Percentiles rank a stretch among this genome's conserved stretches.
Evolutionary conservation across 768 basidiomycete species (phyloP).

Genomic region (Boletus vinaceobasis): DNA sequence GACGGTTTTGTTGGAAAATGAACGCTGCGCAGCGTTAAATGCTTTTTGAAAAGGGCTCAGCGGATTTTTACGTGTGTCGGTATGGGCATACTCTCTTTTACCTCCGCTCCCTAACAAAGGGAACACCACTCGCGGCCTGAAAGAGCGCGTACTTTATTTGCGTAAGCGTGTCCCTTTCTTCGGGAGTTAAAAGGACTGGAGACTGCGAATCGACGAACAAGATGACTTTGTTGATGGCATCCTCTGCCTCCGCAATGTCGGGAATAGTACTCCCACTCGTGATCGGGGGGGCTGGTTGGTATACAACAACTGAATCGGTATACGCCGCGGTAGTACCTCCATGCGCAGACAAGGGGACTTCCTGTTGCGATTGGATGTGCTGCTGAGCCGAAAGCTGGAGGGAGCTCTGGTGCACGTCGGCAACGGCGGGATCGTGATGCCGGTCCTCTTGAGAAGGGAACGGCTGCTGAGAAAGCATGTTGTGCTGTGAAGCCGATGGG

Average conservation of each 20-base stretch:
- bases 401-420: constrained; percentile 26
- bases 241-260: constrained; percentile 49
- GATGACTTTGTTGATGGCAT: constrained; percentile 53
- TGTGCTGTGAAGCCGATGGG: constrained; percentile 27
- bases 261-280: constrained; percentile 34
- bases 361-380: constrained; percentile 29
- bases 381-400: constrained; percentile 31
- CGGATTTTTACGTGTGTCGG: neutral
- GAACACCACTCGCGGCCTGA: constrained; percentile 40
- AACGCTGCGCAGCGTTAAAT: constrained; percentile 11
- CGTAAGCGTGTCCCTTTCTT: constrained; percentile 40
- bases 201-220: constrained; percentile 46
- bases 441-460: constrained; percentile 28
- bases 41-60: constrained; percentile 17
- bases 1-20: constrained; percentile 12
- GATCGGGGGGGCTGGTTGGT: constrained; percentile 31
- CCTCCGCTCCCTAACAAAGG: constrained; percentile 33
- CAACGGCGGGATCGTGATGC: constrained; percentile 24
- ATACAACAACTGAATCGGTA: constrained; percentile 30
- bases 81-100: constrained; percentile 10
- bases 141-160: constrained; percentile 54
- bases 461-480: constrained; percentile 28
- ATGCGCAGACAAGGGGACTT: constrained; percentile 28
- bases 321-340: constrained; percentile 24
- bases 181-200: constrained; percentile 27